Evolutionary conservation across 2,329 filamentous ascomycete genomes (phyloP).

Genomic region (Trichoderma hamatum): DNA sequence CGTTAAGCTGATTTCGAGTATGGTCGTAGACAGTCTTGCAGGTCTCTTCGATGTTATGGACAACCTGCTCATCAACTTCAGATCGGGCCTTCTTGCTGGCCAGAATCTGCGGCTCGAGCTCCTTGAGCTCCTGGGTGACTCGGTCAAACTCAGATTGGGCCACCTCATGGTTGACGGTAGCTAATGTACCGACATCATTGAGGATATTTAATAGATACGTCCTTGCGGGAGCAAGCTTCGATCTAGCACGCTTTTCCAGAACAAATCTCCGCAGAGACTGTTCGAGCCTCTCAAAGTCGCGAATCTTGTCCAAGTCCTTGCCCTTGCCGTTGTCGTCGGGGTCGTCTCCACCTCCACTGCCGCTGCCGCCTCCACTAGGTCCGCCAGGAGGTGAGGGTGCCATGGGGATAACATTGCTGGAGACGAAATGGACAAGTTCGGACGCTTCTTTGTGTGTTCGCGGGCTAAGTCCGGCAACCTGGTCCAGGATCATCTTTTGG

Average conservation of each 20-base stretch:
- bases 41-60: conserved; percentile 79
- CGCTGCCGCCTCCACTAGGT: conserved; percentile 57
- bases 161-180: conserved; percentile 84
- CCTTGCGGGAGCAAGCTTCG: conserved; percentile 92
- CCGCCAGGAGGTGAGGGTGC: conserved; percentile 60
- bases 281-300: conserved; percentile 89
- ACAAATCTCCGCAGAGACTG: conserved; percentile 89
- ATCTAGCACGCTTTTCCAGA: conserved; percentile 90
- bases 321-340: conserved; percentile 74
- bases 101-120: conserved; percentile 84
- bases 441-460: conserved; percentile 89
- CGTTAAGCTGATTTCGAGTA: conserved; percentile 73
- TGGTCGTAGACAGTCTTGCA: conserved; percentile 85
- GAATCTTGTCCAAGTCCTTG: conserved; percentile 84
- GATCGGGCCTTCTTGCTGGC: conserved; percentile 77
- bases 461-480: conserved; percentile 84
- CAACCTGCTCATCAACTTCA: conserved; percentile 80
- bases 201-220: conserved; percentile 95
- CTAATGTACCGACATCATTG: conserved; percentile 80
- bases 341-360: conserved; percentile 59
- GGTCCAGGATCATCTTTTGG: conserved; percentile 89
- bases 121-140: conserved; percentile 76
- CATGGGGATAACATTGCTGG: conserved; percentile 90
- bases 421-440: conserved; percentile 96
- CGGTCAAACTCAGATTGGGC: conserved; percentile 83